Evolutionary conservation across 1,284 basidiomycete species (phyloP).

Genomic region (Farysia itapuensis): DNA sequence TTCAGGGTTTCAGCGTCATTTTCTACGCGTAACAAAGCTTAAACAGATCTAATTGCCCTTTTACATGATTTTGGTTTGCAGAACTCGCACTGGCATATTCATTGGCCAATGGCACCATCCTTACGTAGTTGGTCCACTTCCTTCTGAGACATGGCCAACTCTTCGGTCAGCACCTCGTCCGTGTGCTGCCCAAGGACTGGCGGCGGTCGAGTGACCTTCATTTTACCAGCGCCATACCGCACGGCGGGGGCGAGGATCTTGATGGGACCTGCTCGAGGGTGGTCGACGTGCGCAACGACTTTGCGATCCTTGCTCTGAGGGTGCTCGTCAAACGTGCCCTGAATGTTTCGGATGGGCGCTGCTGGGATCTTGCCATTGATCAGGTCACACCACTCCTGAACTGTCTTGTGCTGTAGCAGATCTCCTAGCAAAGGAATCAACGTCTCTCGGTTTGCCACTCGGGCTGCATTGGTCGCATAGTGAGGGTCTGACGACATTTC

Average conservation of each 20-base stretch:
- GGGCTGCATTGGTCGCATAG: conserved; percentile 66
- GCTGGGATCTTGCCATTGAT: conserved; percentile 47
- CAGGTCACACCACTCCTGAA: conserved; percentile 41
- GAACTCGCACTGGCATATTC: no score
- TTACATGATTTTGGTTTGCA: no score
- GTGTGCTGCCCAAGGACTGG: conserved; percentile 61
- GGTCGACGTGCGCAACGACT: conserved; percentile 68
- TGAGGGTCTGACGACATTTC: conserved; percentile 16
- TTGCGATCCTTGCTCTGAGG: conserved; percentile 76
- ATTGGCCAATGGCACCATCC: conserved; percentile 42
- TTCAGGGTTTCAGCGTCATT: no score
- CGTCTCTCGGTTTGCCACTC: conserved; percentile 75
- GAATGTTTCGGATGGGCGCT: conserved; percentile 77
- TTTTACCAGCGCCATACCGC: conserved; percentile 77
- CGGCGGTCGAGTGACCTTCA: conserved; percentile 50
- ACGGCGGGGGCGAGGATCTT: conserved; percentile 85
- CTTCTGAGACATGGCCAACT: conserved; percentile 70
- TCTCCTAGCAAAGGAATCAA: conserved; percentile 74
- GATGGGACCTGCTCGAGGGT: conserved; percentile 74
- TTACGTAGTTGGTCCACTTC: conserved; percentile 66
- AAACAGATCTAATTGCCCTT: no score
- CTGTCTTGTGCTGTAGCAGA: conserved; percentile 48
- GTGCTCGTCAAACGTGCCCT: conserved; percentile 80
- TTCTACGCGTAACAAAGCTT: no score
- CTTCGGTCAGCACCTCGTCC: conserved; percentile 62